These are phyloP conservation scores for Globisporangium okanoganense DNA, from an alignment of 352 stramenopile genomes.

Conservation along the genomic window DNA sequence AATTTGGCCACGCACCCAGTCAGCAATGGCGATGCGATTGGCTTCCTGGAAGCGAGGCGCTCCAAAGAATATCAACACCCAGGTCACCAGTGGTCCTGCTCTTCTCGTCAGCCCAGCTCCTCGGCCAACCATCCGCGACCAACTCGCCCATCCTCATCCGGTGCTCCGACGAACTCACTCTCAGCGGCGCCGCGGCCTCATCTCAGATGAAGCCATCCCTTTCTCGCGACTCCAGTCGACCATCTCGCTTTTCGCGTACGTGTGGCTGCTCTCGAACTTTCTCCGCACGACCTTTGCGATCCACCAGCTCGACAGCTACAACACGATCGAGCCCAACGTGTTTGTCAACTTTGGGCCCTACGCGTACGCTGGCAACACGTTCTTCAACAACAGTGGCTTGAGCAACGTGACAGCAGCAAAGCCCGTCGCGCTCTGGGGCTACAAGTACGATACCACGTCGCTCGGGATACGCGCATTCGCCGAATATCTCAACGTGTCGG, in stretches of 20 bases:
- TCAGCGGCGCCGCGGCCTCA: not conserved
- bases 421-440: slow-evolving; percentile 9
- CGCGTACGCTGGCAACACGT: slow-evolving; percentile 10
- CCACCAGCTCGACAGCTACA: not conserved
- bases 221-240: slow-evolving; percentile 6
- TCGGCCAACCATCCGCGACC: too few species aligned
- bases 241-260: slow-evolving; percentile 6
- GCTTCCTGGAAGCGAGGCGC: not conserved
- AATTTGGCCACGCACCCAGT: too few species aligned
- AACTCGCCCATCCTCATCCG: too few species aligned
- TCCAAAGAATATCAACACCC: not conserved
- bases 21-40: not conserved
- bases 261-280: slow-evolving; percentile 14
- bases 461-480: slow-evolving; percentile 9
- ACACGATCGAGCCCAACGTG: slow-evolving; percentile 6
- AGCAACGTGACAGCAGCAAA: not conserved
- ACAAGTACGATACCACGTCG: slow-evolving; percentile 18
- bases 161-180: too few species aligned
- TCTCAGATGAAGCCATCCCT: not conserved
- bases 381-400: not conserved
- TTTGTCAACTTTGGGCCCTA: slow-evolving; percentile 14
- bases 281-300: slow-evolving; percentile 12
- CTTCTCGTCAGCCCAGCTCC: not conserved
- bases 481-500: not conserved
- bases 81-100: not conserved